Percentiles rank a stretch among this genome's conserved stretches.
Evolutionary conservation across 345 rosid genomes (phyloP).

Genomic region (Isatis tinctoria): DNA sequence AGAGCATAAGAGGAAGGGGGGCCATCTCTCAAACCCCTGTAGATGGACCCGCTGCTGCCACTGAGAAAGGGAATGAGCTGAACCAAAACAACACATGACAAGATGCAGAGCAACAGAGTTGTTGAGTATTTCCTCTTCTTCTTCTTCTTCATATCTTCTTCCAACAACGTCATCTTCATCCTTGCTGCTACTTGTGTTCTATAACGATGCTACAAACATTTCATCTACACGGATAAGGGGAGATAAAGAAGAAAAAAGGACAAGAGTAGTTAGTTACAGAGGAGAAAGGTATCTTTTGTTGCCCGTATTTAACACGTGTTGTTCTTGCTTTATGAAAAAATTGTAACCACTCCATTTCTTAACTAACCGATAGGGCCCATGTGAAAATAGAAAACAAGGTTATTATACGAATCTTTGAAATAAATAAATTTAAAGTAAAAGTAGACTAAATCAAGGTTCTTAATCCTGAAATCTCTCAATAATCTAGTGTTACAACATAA

Average conservation of each 20-base stretch:
- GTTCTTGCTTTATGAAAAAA: not conserved
- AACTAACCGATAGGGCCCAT: not conserved
- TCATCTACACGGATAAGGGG: too few relatives aligned
- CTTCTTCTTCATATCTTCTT: not conserved
- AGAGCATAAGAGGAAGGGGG: not conserved
- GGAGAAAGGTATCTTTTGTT: not conserved
- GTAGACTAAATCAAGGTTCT: not conserved
- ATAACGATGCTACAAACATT: too few relatives aligned
- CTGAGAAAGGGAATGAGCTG: not conserved
- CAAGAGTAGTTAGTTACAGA: not conserved
- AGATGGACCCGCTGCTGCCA: not conserved
- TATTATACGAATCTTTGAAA: too few relatives aligned
- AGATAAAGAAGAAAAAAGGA: too few relatives aligned
- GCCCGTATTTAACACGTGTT: not conserved
- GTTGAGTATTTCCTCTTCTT: not conserved
- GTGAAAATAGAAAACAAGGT: not conserved
- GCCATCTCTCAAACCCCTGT: not conserved
- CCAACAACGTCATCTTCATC: not conserved
- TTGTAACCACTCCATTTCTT: not conserved
- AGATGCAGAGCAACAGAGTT: not conserved
- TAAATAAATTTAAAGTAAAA: not conserved
- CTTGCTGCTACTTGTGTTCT: not conserved
- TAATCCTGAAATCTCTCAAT: not conserved
- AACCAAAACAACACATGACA: not conserved
- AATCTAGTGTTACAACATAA: conserved; percentile 6